Base-by-base conservation (phyloP, 345 rosid genomes). In the Lepidium aucheri region DNA sequence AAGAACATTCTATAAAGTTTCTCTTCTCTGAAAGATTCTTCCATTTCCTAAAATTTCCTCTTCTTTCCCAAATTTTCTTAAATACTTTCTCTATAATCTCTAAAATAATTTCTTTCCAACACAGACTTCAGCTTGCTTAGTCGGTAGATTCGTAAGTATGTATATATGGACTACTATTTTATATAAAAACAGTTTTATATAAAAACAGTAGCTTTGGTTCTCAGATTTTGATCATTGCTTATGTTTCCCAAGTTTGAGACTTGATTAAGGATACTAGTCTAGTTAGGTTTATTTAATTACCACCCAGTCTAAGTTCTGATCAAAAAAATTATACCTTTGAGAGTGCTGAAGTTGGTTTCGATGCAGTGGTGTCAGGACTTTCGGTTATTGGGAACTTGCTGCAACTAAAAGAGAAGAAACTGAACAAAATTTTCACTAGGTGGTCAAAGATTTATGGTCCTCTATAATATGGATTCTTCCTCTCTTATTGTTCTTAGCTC, bases 361-460 rank as follows among this genome's bases (percentile, higher is more conserved):
- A 26, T 80, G 78, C 85, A 90, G 98, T 65, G 73, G 84, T 90
- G 13, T 89, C 99, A 3, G 92, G 97, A 46, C 12, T 83, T 50
- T 96, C 96, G 0, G 52, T 90, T 26, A 59, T 90, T 8, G 99
- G 99, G 77, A 94, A 90, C 68, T 70, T 94, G 85, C 78, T 85
- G 70, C 90, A 90, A 5, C 67, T 88, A 76, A 86, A 75, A 67
- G 98, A 93, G 90, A 94, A 94, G 82, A 90, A 94, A 69, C 97
- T 96, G 5, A 79, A 90, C 74, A 82, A 75, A 77, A 90, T 88
- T 14, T 94, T 94, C 55, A 35, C 80, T 1, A 85, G 53, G 40
- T 94, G 97, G 99, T 89, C 95, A 18, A 92, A 88, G 82, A 60
- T 56, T 36, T 77, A 90, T 70, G 97, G 97, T 6, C 91, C 96